phyloP scores from a whole-genome alignment of 2,329 filamentous ascomycete genomes.

The Diatrype stigma region DNA sequence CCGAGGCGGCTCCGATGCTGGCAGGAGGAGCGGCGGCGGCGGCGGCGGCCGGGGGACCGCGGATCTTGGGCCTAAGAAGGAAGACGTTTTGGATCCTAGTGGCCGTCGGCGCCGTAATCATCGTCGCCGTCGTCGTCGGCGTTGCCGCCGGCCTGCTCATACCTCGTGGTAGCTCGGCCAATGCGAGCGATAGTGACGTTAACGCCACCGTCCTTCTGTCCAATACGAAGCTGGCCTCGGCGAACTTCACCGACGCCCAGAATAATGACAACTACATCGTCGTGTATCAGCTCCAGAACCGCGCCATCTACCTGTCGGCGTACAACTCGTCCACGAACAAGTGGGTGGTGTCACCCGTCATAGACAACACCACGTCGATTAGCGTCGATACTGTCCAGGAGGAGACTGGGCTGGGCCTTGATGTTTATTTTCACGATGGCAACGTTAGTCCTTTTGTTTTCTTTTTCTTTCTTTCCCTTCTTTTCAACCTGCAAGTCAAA shows the following conservation, averaged over 20 bases:
- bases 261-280: constrained; percentile 1
- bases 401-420: background rate
- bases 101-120: constrained; percentile 3
- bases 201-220: background rate
- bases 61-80: constrained; percentile 12
- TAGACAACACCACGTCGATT: background rate
- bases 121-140: constrained; percentile 11
- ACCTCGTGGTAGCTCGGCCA: background rate
- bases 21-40: background rate
- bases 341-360: constrained; percentile 1
- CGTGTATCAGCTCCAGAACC: background rate
- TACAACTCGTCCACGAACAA: constrained; percentile 3
- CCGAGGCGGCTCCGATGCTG: background rate
- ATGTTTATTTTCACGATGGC: background rate
- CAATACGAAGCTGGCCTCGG: constrained; percentile 1
- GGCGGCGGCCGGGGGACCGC: background rate
- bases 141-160: constrained; percentile 6
- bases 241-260: background rate
- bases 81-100: constrained; percentile 13
- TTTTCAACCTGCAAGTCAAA: too few relatives aligned
- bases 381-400: constrained; percentile 1
- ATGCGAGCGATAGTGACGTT: background rate
- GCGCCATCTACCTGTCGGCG: constrained; percentile 2
- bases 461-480: too few relatives aligned
- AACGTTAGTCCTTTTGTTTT: background rate